Conservation (phyloP, 352 stramenopile genomes). For the Pythium guiyangense region DNA sequence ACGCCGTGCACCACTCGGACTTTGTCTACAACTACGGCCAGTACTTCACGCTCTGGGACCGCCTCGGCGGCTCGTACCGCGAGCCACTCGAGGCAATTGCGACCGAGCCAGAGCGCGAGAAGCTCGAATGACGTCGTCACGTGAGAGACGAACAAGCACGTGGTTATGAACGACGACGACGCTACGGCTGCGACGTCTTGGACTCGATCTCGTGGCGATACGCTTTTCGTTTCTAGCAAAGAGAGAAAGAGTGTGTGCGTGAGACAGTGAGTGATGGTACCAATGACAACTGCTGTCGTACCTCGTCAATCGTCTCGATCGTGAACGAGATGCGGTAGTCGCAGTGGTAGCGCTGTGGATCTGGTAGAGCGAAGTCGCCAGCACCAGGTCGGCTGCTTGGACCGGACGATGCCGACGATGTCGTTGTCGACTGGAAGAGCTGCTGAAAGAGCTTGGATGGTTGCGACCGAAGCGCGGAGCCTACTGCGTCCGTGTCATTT, state of each 20-base stretch:
- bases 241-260: too few species aligned
- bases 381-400: neutral
- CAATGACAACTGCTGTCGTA: neutral
- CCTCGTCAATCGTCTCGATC: constrained; percentile 11
- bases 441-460: constrained; percentile 3
- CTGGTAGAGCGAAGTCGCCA: too few species aligned
- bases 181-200: neutral
- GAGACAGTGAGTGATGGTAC: neutral
- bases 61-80: constrained; percentile 56
- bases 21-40: constrained; percentile 78
- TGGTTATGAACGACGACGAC: neutral
- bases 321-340: constrained; percentile 5
- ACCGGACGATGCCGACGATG: neutral
- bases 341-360: too few species aligned
- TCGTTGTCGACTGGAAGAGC: constrained; percentile 2
- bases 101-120: constrained; percentile 1
- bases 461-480: neutral
- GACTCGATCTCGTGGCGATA: constrained; percentile 3
- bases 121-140: neutral
- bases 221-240: constrained; percentile 2
- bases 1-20: constrained; percentile 57
- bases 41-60: constrained; percentile 77
- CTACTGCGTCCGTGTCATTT: neutral
- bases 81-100: constrained; percentile 23
- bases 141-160: too few species aligned